A percentile compares a stretch with the other conserved stretches of the same genome.
These are phyloP conservation scores for Schizonepeta tenuifolia DNA, from an alignment of 257 asterid species.

Conservation along the genomic window DNA sequence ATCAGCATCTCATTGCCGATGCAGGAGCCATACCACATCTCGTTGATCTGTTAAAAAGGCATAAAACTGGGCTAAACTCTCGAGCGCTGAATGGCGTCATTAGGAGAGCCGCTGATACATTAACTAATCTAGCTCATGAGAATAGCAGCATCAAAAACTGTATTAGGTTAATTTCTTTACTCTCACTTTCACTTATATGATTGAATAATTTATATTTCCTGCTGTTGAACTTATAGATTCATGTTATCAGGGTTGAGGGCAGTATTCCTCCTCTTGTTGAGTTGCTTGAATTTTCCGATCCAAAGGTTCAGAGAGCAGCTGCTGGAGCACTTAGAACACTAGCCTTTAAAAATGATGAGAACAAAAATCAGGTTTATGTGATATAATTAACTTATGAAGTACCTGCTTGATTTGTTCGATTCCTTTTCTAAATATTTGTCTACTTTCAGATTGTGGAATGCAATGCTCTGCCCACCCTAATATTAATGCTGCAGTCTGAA, in stretches of 20 bases:
- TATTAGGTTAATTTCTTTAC: conserved; percentile 63
- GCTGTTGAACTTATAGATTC: conserved; percentile 1
- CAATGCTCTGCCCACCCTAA: conserved; percentile 91
- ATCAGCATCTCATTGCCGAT: conserved; percentile 90
- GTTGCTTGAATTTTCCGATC: conserved; percentile 81
- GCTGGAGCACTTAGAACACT: conserved; percentile 97
- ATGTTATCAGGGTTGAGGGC: conserved; percentile 70
- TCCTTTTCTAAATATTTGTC: conserved; percentile 12
- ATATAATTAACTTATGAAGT: conserved; percentile 8
- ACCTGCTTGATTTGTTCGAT: conserved; percentile 2
- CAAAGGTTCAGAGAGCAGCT: conserved; percentile 98
- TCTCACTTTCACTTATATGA: conserved; percentile 1
- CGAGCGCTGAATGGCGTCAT: conserved; percentile 80
- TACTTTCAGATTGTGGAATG: conserved; percentile 86
- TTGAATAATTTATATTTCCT: conserved; percentile 1
- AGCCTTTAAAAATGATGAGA: conserved; percentile 95
- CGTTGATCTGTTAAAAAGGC: conserved; percentile 74
- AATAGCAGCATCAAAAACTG: conserved; percentile 86
- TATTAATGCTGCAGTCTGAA: conserved; percentile 91
- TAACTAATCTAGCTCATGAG: conserved; percentile 95
- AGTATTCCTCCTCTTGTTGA: conserved; percentile 99
- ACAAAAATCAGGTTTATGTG: conserved; percentile 78
- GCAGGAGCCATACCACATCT: conserved; percentile 95
- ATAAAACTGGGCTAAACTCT: conserved; percentile 53
- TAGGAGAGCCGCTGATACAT: conserved; percentile 95